Evolutionary conservation across 371 early-diverging fungal species (phyloP), one percentile per base, ranked within the genome.

Genomic region (Dinochytrium kinnereticum): DNA sequence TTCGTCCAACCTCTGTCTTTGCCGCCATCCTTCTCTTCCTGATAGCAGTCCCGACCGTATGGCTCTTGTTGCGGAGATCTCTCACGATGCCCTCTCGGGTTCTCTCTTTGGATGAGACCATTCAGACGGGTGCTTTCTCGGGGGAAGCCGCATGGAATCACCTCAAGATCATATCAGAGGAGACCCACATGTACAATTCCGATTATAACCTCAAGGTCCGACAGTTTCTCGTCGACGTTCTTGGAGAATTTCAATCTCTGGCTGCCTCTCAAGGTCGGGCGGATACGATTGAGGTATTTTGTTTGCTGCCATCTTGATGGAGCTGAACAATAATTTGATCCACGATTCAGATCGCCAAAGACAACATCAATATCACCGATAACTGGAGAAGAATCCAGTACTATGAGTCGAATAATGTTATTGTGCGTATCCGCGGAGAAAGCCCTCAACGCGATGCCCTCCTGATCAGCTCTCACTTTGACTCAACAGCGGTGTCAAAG

Each of bases 401-500:
- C 53, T 85, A 70, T 73, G 76, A 85, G 64, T 80, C 82, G 21
- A 80, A 71, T 70, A 85, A 82, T 70, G 57, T 85, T 17, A 68
- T 80, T 24, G 72, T 81, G n/a, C 69, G 74, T 2, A 68, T 84
- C 26, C 59, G 51, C 5, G 78, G 76, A 1, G 72, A 44, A 15
- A 44, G 70, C 33, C 3, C 30, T 17, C 26, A 33, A 30, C 59
- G 70, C 24, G 57, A 68, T 15, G 79, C 90, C 0, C 69, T 91
- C 36, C 82, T 89, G 5, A 75, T 91, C 30, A 79, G 82, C 30
- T 83, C 88, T 1, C 91, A 90, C 77, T 88, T 79, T 73, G 91
- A 95, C 70, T 89, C 91, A 31, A 91, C 92, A 0, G 86, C 91
- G n/a, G 85, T 91, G 24, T 91, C 92, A 74, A 83, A 88, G 67